These are phyloP conservation scores for Corrigiola litoralis DNA, from an alignment of 179 eudicot species.

Conservation along the genomic window DNA sequence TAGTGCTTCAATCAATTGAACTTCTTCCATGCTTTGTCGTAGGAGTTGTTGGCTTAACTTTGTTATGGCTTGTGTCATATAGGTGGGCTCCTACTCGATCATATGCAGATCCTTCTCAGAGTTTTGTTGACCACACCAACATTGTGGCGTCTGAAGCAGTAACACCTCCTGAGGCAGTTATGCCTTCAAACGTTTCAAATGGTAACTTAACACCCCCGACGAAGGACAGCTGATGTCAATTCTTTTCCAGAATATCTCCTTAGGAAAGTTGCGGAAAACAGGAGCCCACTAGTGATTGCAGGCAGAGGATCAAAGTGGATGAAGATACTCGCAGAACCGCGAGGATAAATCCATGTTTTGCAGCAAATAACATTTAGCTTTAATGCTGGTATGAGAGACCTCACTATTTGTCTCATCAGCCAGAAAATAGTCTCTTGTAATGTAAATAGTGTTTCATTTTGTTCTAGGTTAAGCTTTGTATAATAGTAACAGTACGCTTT, in stretches of 20 bases:
- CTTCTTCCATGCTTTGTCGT: neutral
- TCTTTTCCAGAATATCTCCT: neutral
- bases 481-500: no score
- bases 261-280: no score
- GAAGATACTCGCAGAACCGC: no score
- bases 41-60: neutral
- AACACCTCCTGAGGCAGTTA: neutral
- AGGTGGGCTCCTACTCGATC: slow-evolving; percentile 31
- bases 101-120: slow-evolving; percentile 25
- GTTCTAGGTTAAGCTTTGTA: no score
- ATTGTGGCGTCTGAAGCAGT: slow-evolving; percentile 5
- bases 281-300: no score
- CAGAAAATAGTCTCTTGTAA: no score
- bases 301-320: no score
- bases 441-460: no score
- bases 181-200: slow-evolving; percentile 14
- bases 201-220: slow-evolving; percentile 11
- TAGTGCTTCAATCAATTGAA: neutral
- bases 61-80: neutral
- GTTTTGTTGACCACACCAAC: neutral
- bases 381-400: no score
- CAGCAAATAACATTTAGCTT: no score
- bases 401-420: no score
- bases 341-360: no score
- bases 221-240: slow-evolving; percentile 1